Evolutionary conservation across 2,329 filamentous ascomycete species (phyloP).

Genomic region (Cadophora sp.): DNA sequence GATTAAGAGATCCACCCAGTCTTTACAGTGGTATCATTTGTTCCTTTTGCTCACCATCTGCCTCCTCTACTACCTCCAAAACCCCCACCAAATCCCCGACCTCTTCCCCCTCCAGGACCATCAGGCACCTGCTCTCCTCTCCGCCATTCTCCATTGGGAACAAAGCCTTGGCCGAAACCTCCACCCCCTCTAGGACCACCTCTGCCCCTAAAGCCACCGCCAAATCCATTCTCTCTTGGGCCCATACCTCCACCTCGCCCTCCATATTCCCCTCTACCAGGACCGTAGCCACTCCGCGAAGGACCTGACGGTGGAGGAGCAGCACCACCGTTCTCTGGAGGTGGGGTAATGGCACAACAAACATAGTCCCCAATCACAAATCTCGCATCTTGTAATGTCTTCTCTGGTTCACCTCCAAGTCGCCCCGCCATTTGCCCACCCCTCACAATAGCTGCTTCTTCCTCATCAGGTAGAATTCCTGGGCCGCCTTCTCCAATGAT

Average conservation of each 20-base stretch:
- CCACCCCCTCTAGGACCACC: slow-evolving; percentile 47
- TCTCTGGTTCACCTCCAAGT: slow-evolving; percentile 67
- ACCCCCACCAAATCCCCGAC: slow-evolving; percentile 45
- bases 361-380: slow-evolving; percentile 93
- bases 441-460: slow-evolving; percentile 44
- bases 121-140: slow-evolving; percentile 69
- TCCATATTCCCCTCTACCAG: slow-evolving; percentile 44
- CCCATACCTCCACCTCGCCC: slow-evolving; percentile 47
- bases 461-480: slow-evolving; percentile 48
- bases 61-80: slow-evolving; percentile 54
- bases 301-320: slow-evolving; percentile 63
- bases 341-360: slow-evolving; percentile 80
- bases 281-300: slow-evolving; percentile 49
- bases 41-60: slow-evolving; percentile 45
- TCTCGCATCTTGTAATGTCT: slow-evolving; percentile 76
- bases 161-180: slow-evolving; percentile 49
- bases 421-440: slow-evolving; percentile 43
- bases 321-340: slow-evolving; percentile 75
- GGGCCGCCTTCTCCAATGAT: slow-evolving; percentile 70
- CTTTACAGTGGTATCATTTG: slow-evolving; percentile 31
- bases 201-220: slow-evolving; percentile 44
- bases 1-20: neutral
- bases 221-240: slow-evolving; percentile 46
- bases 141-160: slow-evolving; percentile 67
- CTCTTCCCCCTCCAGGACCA: slow-evolving; percentile 48